Percentiles rank a stretch among this genome's conserved stretches.
These are phyloP conservation scores for Mycena indigotica DNA, from an alignment of 768 basidiomycete species.

Conservation along the genomic window DNA sequence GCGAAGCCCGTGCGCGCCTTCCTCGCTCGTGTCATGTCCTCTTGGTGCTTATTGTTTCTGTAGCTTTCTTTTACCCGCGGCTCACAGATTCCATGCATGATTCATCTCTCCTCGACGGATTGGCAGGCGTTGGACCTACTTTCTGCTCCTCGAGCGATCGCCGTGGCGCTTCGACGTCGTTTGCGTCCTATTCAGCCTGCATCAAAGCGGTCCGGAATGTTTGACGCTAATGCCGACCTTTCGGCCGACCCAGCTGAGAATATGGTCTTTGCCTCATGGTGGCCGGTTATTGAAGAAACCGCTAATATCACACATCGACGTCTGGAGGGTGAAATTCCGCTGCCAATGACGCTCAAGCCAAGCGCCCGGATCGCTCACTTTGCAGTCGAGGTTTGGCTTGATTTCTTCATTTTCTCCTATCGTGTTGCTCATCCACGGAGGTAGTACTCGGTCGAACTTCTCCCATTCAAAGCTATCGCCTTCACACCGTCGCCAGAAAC, in stretches of 20 bases:
- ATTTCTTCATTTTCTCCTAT: background rate
- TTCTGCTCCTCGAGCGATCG: slow-evolving; percentile 20
- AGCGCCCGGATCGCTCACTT: slow-evolving; percentile 22
- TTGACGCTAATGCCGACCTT: slow-evolving; percentile 21
- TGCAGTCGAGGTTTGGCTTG: slow-evolving; percentile 18
- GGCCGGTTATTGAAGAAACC: slow-evolving; percentile 8
- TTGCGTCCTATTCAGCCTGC: slow-evolving; percentile 11
- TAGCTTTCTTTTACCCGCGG: slow-evolving; percentile 25
- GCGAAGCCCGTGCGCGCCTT: slow-evolving; percentile 20
- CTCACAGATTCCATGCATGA: slow-evolving; percentile 19
- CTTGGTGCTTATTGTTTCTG: background rate
- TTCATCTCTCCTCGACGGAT: slow-evolving; percentile 15
- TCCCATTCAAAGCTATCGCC: slow-evolving; percentile 23
- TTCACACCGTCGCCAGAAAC: slow-evolving; percentile 5
- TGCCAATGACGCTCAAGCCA: slow-evolving; percentile 17
- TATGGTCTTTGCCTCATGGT: slow-evolving; percentile 18
- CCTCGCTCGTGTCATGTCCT: background rate
- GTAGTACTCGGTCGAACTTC: slow-evolving; percentile 24
- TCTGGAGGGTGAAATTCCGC: slow-evolving; percentile 24
- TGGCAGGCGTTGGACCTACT: slow-evolving; percentile 25
- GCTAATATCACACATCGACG: background rate
- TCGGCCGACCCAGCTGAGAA: slow-evolving; percentile 19
- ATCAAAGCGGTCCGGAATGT: slow-evolving; percentile 18
- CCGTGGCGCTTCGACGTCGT: slow-evolving; percentile 19
- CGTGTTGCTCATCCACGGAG: background rate